Percentiles rank a stretch among this genome's conserved stretches.
phyloP scores from a whole-genome alignment of 371 early-diverging fungal genomes.

The Funneliformis caledonium region DNA sequence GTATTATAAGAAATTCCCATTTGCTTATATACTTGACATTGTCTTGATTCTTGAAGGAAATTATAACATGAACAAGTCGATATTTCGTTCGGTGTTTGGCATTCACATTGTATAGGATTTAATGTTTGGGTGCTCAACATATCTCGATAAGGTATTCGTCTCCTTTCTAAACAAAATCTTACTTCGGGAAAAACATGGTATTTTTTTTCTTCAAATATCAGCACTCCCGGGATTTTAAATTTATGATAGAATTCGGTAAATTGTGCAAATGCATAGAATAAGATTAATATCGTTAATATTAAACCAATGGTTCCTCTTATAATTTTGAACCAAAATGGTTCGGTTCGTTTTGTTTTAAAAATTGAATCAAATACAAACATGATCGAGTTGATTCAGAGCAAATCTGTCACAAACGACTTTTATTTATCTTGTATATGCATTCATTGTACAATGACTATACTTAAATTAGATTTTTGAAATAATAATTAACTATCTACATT shows the following conservation, averaged over 20 bases:
- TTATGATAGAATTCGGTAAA: neutral
- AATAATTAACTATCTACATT: too few species aligned
- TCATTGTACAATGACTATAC: too few species aligned
- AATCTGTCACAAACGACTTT: too few species aligned
- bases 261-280: neutral
- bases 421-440: too few species aligned
- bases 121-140: neutral
- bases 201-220: neutral
- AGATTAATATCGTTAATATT: neutral
- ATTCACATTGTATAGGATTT: neutral
- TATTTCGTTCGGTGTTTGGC: neutral
- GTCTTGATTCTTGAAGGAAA: neutral
- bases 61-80: neutral
- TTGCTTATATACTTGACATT: too few species aligned
- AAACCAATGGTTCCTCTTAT: neutral
- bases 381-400: neutral
- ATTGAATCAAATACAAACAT: constrained; percentile 19
- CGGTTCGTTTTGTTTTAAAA: constrained; percentile 2
- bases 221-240: neutral
- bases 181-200: neutral
- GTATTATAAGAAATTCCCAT: neutral
- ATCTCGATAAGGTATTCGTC: neutral
- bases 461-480: too few species aligned
- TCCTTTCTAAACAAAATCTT: neutral
- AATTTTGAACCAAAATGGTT: constrained; percentile 28